These are phyloP conservation scores for Mucor indicus DNA, from an alignment of 371 early-diverging fungal genomes.

Conservation along the genomic window DNA sequence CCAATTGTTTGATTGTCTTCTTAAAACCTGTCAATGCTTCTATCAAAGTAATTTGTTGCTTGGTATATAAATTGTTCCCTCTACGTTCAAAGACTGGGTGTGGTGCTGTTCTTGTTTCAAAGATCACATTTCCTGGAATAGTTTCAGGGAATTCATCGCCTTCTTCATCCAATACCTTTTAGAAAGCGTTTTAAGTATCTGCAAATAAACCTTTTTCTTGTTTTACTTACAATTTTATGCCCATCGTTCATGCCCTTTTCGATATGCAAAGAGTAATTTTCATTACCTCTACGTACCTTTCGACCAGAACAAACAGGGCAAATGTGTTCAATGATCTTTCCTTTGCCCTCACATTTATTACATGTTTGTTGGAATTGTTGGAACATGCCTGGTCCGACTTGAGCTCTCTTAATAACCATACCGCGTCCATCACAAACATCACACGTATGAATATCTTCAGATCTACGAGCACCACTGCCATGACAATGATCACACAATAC, in stretches of 20 bases:
- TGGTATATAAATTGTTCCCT: conserved; percentile 80
- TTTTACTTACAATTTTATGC: conserved; percentile 58
- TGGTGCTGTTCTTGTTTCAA: conserved; percentile 75
- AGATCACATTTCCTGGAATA: conserved; percentile 85
- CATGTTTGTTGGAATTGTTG: conserved; percentile 94
- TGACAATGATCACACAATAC: conserved; percentile 90
- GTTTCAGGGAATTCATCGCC: conserved; percentile 91
- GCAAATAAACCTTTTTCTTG: neutral
- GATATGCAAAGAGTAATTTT: conserved; percentile 76
- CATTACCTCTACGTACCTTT: conserved; percentile 82
- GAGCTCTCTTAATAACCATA: conserved; percentile 75
- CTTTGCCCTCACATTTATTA: conserved; percentile 86
- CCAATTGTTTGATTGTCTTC: conserved; percentile 79
- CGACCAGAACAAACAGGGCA: conserved; percentile 85
- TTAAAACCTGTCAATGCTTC: conserved; percentile 90
- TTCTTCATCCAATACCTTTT: conserved; percentile 76
- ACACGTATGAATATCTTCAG: conserved; percentile 85
- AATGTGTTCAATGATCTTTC: conserved; percentile 73
- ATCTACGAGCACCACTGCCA: conserved; percentile 87
- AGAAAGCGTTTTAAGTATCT: neutral
- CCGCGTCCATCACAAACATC: conserved; percentile 79
- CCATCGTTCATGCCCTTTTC: conserved; percentile 89
- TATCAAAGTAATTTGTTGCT: conserved; percentile 78
- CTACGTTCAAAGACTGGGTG: conserved; percentile 81
- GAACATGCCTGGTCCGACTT: conserved; percentile 89